These are phyloP conservation scores for Phaeosphaeria sp. DNA, from an alignment of 2,329 filamentous ascomycete genomes.

Conservation along the genomic window DNA sequence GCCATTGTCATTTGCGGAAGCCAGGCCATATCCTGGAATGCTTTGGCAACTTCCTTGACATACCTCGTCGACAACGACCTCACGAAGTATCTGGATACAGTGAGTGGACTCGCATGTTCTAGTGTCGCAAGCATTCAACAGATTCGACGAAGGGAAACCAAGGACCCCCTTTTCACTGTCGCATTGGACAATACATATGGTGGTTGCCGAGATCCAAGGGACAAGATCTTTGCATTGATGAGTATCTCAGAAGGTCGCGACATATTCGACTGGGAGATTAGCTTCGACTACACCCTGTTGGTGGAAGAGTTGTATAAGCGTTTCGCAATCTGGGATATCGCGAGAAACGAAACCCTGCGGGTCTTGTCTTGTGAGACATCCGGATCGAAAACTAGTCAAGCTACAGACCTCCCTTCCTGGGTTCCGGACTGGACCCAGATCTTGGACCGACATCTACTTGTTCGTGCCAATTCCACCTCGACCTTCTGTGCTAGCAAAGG, in stretches of 20 bases:
- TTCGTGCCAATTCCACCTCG: neutral
- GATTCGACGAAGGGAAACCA: neutral
- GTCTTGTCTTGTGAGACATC: neutral
- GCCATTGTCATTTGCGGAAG: constrained; percentile 2
- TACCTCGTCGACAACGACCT: neutral
- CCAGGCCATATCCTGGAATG: neutral
- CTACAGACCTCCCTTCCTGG: neutral
- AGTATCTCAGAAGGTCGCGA: neutral
- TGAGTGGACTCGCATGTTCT: neutral
- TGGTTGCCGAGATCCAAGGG: neutral
- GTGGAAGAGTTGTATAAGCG: neutral
- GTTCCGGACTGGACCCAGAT: neutral
- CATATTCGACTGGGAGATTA: neutral
- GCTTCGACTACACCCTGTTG: neutral
- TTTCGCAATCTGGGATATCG: neutral
- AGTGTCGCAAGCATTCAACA: neutral
- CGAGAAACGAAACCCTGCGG: neutral
- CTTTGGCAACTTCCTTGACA: neutral
- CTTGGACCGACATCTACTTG: neutral
- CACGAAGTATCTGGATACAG: neutral
- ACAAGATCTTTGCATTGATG: neutral
- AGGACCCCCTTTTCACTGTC: neutral
- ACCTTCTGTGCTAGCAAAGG: neutral
- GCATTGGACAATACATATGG: neutral
- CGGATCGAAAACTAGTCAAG: neutral